Conservation (phyloP, 116 monocot species). For the Iris pallida region DNA sequence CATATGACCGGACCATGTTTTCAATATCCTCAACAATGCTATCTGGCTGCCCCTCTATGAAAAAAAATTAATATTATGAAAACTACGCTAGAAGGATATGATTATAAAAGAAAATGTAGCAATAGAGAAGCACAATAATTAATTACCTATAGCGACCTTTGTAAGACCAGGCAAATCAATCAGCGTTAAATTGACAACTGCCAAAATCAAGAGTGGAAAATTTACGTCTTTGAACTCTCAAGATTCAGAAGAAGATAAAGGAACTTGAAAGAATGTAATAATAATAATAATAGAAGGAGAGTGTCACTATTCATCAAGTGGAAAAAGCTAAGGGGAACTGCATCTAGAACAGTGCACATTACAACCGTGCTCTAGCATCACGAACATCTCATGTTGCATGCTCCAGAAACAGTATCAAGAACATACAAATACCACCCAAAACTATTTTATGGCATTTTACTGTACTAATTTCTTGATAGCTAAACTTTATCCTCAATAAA, state of each 20-base stretch:
- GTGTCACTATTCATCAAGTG: no score
- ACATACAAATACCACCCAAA: no score
- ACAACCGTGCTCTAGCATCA: no score
- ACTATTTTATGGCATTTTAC: no score
- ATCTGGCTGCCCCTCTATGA: constrained; percentile 23
- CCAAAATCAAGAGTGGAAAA: constrained; percentile 8
- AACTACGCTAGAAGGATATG: background rate
- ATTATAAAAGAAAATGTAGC: background rate
- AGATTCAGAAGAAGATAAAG: no score
- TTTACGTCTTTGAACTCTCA: no score
- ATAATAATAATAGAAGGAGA: background rate
- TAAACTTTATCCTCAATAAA: no score
- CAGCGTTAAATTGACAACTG: constrained; percentile 39
- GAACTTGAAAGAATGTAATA: background rate
- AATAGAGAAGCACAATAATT: background rate
- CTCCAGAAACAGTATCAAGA: no score
- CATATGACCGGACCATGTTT: constrained; percentile 24
- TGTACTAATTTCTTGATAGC: no score
- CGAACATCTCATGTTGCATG: no score
- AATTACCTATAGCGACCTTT: constrained; percentile 35
- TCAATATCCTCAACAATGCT: constrained; percentile 25
- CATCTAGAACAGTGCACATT: no score
- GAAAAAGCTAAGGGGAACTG: no score
- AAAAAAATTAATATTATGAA: background rate
- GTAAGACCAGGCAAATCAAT: constrained; percentile 39